A percentile compares a stretch with the other conserved stretches of the same genome.
phyloP scores from a whole-genome alignment of 352 stramenopile species.

The Phytophthora meadii region DNA sequence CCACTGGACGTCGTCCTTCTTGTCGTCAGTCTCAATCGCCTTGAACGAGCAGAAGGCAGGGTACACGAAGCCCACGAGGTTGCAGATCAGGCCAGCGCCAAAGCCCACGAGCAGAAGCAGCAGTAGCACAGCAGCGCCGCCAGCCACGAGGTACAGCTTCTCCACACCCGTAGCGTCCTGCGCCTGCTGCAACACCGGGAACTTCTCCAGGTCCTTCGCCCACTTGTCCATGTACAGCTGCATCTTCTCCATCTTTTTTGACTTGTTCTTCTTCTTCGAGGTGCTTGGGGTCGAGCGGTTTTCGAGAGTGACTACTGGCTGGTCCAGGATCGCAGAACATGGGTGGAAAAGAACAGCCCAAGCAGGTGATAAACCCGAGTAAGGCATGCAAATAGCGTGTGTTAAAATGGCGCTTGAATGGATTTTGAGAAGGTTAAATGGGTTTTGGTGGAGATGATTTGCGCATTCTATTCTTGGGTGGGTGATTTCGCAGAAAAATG shows the following conservation, averaged over 20 bases:
- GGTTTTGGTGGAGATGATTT: background rate
- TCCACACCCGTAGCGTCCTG: conserved; percentile 87
- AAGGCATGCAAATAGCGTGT: too few relatives aligned
- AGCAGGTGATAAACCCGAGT: background rate
- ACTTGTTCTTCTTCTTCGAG: conserved; percentile 4
- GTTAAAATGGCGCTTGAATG: too few relatives aligned
- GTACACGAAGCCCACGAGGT: conserved; percentile 86
- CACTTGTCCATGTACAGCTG: conserved; percentile 89
- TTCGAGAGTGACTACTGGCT: conserved; percentile 28
- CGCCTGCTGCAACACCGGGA: conserved; percentile 75
- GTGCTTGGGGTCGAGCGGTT: conserved; percentile 17
- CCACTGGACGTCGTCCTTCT: conserved; percentile 90
- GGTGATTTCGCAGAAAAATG: conserved; percentile 15
- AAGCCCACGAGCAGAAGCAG: conserved; percentile 87
- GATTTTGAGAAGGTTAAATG: too few relatives aligned
- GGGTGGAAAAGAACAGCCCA: conserved; percentile 1
- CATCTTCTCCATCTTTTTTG: conserved; percentile 75
- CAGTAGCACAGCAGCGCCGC: conserved; percentile 65
- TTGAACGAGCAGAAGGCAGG: conserved; percentile 88
- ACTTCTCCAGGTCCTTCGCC: conserved; percentile 88
- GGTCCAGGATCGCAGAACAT: conserved; percentile 12
- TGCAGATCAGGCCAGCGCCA: conserved; percentile 86
- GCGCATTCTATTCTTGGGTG: background rate
- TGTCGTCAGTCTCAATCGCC: conserved; percentile 77
- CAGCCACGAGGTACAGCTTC: conserved; percentile 88